Evolutionary conservation across 1,139 yeast genomes (phyloP), one percentile per base, ranked within the genome.

Genomic region (Blastobotrys indianensis): DNA sequence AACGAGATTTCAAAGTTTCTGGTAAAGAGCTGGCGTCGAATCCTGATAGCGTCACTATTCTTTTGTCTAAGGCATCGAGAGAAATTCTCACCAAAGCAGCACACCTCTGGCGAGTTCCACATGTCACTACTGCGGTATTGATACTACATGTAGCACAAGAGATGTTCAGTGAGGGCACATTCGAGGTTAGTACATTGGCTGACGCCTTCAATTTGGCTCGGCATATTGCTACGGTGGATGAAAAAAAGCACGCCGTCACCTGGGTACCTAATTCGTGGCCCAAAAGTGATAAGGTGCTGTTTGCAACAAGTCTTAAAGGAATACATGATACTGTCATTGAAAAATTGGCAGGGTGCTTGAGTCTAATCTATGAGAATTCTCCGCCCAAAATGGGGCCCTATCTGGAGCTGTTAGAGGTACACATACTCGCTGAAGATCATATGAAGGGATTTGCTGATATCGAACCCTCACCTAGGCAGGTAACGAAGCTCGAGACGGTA

Each of bases 361-460:
- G 66, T 15, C 67, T 67, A 16, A 65, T 85, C 1, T 79, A 76
- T 54, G 74, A 73, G 30, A 59, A 67, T 0, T 68, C 73, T 1
- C 76, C 78, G 48, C 90, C 94, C 0, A 78, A 75, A 54, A 77
- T 85, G 54, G 79, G 80, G 0, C 81, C 85, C 0, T 65, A 69
- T 36, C 60, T 82, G 42, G 56, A 64, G 34, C 70, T 80, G 33
- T 65, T 81, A 42, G 80, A 76, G 15, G 76, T 73, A 12, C 72
- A 70, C 52, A 60, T 84, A 10, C 77, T 76, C 46, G 57, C 72
- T 1, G 85, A 79, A 54, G 63, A 71, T 1, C 63, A 75, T 16
- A 74, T 76, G 53, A 54, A 57, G 0, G 59, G 60, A 10, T 64
- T 75, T 10, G 63, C 62, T 28, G 66, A 67, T 11, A 54, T 71